Conservation (phyloP, 2,329 filamentous ascomycete genomes). For the Colletotrichum liriopes region DNA sequence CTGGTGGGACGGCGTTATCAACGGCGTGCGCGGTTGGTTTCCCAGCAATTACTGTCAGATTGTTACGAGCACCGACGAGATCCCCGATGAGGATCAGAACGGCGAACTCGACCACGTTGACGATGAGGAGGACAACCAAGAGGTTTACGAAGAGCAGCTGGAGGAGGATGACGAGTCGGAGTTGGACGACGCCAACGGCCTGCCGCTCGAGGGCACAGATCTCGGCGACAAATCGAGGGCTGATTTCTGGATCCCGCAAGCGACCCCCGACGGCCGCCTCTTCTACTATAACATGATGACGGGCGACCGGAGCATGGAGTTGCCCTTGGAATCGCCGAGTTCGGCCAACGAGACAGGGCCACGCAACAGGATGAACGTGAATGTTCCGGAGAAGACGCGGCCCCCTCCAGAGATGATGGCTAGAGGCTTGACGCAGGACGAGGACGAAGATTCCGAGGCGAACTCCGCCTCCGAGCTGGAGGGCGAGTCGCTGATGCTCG, state of each 20-base stretch:
- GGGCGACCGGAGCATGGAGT: slow-evolving; percentile 92
- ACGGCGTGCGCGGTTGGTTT: slow-evolving; percentile 97
- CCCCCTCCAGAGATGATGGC: slow-evolving; percentile 94
- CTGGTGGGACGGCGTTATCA: slow-evolving; percentile 99
- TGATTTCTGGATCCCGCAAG: slow-evolving; percentile 98
- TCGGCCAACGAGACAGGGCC: slow-evolving; percentile 87
- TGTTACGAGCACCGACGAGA: slow-evolving; percentile 82
- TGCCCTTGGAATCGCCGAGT: slow-evolving; percentile 91
- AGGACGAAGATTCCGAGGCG: slow-evolving; percentile 89
- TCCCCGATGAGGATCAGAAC: slow-evolving; percentile 73
- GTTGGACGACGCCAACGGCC: slow-evolving; percentile 68
- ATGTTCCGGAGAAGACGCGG: slow-evolving; percentile 89
- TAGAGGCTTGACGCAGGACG: slow-evolving; percentile 83
- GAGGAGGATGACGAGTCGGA: slow-evolving; percentile 79
- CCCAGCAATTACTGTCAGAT: slow-evolving; percentile 98
- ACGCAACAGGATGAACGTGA: slow-evolving; percentile 88
- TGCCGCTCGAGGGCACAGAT: slow-evolving; percentile 79
- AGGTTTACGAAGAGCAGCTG: slow-evolving; percentile 77
- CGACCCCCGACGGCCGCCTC: slow-evolving; percentile 90
- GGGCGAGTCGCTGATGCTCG: slow-evolving; percentile 78
- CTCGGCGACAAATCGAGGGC: slow-evolving; percentile 82
- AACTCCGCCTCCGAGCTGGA: slow-evolving; percentile 90
- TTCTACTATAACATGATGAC: slow-evolving; percentile 99
- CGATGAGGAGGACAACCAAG: slow-evolving; percentile 76
- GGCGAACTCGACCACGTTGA: slow-evolving; percentile 68